Percentiles rank a stretch among this genome's conserved stretches.
phyloP scores from a whole-genome alignment of 2,329 filamentous ascomycete species.

The Aspergillus neoniger region DNA sequence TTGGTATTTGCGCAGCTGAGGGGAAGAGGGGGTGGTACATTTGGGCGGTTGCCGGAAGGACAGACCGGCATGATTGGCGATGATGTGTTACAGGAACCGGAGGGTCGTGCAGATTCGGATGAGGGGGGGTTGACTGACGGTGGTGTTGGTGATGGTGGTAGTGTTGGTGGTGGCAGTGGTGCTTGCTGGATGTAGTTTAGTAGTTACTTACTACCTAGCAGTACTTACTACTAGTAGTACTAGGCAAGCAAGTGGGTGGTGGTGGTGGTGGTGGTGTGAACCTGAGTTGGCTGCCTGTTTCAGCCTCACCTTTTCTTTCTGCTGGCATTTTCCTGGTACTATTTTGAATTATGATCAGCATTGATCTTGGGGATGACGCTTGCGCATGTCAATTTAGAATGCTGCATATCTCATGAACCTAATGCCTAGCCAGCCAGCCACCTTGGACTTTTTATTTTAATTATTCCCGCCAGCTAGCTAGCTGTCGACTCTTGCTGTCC shows the following conservation, averaged over 20 bases:
- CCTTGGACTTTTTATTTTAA: background rate
- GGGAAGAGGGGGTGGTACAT: background rate
- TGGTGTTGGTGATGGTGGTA: background rate
- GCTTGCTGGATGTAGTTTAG: background rate
- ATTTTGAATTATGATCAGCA: conserved; percentile 17
- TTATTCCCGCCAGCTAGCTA: background rate
- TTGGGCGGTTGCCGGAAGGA: conserved; percentile 10
- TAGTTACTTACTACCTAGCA: background rate
- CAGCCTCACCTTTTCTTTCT: conserved; percentile 11
- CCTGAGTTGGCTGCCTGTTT: conserved; percentile 13
- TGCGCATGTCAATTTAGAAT: conserved; percentile 11
- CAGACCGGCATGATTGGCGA: conserved; percentile 16
- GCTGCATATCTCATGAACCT: conserved; percentile 19
- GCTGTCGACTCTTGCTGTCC: background rate
- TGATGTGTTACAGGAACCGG: conserved; percentile 17
- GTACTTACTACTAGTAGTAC: no score
- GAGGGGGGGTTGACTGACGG: background rate
- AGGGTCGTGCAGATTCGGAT: conserved; percentile 14
- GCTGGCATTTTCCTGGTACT: conserved; percentile 8
- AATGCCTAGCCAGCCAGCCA: conserved; percentile 10
- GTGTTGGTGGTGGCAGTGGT: background rate
- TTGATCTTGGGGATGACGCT: conserved; percentile 16
- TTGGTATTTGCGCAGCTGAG: background rate
- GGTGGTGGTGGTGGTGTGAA: background rate
- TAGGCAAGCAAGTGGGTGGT: no score